These are phyloP conservation scores for Carallia brachiata DNA, from an alignment of 345 rosid species.

Conservation along the genomic window DNA sequence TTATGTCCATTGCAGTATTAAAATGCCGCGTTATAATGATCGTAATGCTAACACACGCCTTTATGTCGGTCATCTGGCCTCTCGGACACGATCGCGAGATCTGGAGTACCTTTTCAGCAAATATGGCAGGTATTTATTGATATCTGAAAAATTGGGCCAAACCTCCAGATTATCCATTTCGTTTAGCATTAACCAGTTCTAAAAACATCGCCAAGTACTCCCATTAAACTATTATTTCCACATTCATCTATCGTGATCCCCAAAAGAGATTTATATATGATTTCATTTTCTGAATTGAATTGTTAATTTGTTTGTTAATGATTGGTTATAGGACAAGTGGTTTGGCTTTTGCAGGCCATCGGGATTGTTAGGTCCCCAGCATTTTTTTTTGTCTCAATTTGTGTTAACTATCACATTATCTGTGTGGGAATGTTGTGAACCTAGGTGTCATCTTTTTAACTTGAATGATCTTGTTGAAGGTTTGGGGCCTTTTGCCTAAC, in stretches of 20 bases:
- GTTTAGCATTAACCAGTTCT: neutral
- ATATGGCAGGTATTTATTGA: conserved; percentile 60
- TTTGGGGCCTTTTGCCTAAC: conserved; percentile 82
- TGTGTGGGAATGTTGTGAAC: conserved; percentile 42
- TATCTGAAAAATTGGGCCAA: neutral
- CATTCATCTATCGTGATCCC: neutral
- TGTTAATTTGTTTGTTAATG: conserved; percentile 2
- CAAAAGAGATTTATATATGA: neutral
- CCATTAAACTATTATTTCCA: neutral
- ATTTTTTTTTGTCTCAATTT: conserved; percentile 34
- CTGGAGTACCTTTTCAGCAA: conserved; percentile 68
- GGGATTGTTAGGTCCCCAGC: conserved; percentile 11
- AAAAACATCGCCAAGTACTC: neutral
- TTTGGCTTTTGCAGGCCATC: conserved; percentile 6
- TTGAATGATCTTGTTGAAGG: conserved; percentile 97
- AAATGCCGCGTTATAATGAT: conserved; percentile 78
- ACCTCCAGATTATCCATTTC: neutral
- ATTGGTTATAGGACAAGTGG: conserved; percentile 6
- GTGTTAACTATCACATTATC: conserved; percentile 29
- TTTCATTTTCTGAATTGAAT: neutral
- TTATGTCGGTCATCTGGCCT: conserved; percentile 67
- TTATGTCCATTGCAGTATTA: conserved; percentile 22
- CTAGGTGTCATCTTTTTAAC: conserved; percentile 48
- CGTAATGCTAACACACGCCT: conserved; percentile 65
- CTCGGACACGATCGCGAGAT: conserved; percentile 67